phyloP scores from a whole-genome alignment of 2,329 filamentous ascomycete genomes.

The Biscogniauxia marginata region DNA sequence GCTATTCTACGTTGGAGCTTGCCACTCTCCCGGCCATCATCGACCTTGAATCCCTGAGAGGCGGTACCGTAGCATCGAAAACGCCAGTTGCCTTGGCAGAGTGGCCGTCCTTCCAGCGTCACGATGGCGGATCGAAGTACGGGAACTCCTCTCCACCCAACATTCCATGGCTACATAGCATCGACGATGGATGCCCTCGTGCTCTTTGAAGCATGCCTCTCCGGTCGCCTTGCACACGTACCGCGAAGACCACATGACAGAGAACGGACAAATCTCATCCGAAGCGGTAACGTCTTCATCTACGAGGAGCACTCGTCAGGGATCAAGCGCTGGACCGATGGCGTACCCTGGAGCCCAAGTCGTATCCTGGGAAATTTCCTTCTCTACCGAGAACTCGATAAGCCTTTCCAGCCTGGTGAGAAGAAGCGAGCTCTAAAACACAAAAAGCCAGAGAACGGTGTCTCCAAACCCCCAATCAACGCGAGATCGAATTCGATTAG shows the following conservation, averaged over 20 bases:
- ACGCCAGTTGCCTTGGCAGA: background rate
- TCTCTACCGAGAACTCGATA: constrained; percentile 78
- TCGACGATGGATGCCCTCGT: constrained; percentile 74
- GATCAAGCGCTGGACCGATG: constrained; percentile 94
- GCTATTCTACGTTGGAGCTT: constrained; percentile 11
- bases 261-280: constrained; percentile 73
- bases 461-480: constrained; percentile 34
- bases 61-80: background rate
- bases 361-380: constrained; percentile 83
- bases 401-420: constrained; percentile 76
- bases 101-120: background rate
- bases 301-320: constrained; percentile 89
- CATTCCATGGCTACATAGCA: constrained; percentile 65
- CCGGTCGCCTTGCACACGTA: constrained; percentile 69
- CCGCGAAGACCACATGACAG: constrained; percentile 83
- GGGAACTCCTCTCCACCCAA: constrained; percentile 53
- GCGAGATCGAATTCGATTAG: constrained; percentile 26
- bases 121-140: constrained; percentile 31
- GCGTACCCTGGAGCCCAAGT: constrained; percentile 86
- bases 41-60: constrained; percentile 8
- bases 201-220: constrained; percentile 76
- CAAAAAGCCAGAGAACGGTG: constrained; percentile 44
- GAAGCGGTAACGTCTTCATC: constrained; percentile 83
- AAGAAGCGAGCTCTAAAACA: constrained; percentile 83
- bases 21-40: constrained; percentile 12